A percentile compares a stretch with the other conserved stretches of the same genome.
phyloP scores from a whole-genome alignment of 495 filamentous ascomycete species.

The Cenococcum geophilum region DNA sequence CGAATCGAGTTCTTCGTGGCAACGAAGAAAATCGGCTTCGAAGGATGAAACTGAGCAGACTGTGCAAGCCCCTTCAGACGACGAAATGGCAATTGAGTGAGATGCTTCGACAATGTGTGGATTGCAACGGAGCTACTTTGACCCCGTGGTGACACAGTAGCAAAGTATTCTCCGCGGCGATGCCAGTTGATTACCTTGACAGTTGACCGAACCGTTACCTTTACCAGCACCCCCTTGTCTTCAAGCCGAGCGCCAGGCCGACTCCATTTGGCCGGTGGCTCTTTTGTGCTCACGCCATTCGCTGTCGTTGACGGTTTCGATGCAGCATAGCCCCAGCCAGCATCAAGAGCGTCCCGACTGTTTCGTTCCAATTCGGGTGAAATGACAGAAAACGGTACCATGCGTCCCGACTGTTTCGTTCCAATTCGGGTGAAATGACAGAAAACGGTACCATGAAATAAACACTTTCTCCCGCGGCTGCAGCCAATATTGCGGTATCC shows the following conservation, averaged over 20 bases:
- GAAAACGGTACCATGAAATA: conserved; percentile 71
- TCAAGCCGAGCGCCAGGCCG: conserved; percentile 68
- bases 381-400: conserved; percentile 61
- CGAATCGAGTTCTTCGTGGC: conserved; percentile 89
- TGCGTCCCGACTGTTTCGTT: conserved; percentile 62
- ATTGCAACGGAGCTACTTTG: conserved; percentile 83
- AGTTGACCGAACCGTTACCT: conserved; percentile 70
- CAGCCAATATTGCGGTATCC: conserved; percentile 74
- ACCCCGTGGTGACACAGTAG: conserved; percentile 77
- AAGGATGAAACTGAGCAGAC: conserved; percentile 88
- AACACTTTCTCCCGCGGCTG: conserved; percentile 75
- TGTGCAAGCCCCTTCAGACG: conserved; percentile 78
- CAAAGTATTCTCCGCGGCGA: conserved; percentile 87
- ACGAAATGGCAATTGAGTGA: conserved; percentile 90
- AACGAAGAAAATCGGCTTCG: conserved; percentile 87
- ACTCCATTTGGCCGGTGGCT: conserved; percentile 71
- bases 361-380: conserved; percentile 65
- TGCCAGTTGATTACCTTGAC: conserved; percentile 95
- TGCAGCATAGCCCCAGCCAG: conserved; percentile 84
- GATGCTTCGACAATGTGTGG: conserved; percentile 89
- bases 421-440: conserved; percentile 62
- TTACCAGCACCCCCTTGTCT: conserved; percentile 68
- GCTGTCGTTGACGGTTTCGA: conserved; percentile 53
- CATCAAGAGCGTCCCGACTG: conserved; percentile 70
- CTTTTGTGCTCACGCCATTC: conserved; percentile 56